These are phyloP conservation scores for Austroboletus rostrupii DNA, from an alignment of 1,284 basidiomycete genomes.

Conservation along the genomic window DNA sequence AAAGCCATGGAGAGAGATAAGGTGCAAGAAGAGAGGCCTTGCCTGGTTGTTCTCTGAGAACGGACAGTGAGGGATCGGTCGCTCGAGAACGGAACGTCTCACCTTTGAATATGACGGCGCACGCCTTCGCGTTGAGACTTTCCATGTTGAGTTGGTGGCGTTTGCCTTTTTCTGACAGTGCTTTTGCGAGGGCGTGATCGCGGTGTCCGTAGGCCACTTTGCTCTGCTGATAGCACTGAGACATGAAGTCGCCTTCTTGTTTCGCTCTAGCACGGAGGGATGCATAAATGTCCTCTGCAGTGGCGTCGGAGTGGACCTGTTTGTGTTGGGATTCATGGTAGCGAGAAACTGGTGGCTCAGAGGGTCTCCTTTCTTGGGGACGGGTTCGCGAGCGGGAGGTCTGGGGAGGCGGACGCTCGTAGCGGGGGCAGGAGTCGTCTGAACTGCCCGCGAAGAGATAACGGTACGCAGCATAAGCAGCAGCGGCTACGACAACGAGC, in stretches of 20 bases:
- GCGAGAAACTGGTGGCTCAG: neutral
- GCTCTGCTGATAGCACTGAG: constrained; percentile 24
- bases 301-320: neutral
- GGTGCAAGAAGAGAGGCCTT: neutral
- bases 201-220: neutral
- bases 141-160: neutral
- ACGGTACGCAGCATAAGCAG: constrained; percentile 8
- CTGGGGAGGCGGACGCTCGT: no score
- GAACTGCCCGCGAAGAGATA: constrained; percentile 4
- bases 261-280: constrained; percentile 68
- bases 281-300: constrained; percentile 46
- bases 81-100: neutral
- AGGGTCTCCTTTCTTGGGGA: no score
- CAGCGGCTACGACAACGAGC: constrained; percentile 12
- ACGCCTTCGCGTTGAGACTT: neutral
- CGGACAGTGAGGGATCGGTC: neutral
- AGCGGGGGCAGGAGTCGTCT: neutral
- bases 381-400: no score
- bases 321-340: neutral
- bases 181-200: neutral
- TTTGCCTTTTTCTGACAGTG: neutral
- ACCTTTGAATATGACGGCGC: neutral
- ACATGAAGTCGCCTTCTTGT: constrained; percentile 70
- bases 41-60: constrained; percentile 26
- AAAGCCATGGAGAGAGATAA: neutral